Percentiles rank a stretch among this genome's conserved stretches.
These are phyloP conservation scores for Mikania micrantha DNA, from an alignment of 129 eudicot genomes.

Conservation along the genomic window DNA sequence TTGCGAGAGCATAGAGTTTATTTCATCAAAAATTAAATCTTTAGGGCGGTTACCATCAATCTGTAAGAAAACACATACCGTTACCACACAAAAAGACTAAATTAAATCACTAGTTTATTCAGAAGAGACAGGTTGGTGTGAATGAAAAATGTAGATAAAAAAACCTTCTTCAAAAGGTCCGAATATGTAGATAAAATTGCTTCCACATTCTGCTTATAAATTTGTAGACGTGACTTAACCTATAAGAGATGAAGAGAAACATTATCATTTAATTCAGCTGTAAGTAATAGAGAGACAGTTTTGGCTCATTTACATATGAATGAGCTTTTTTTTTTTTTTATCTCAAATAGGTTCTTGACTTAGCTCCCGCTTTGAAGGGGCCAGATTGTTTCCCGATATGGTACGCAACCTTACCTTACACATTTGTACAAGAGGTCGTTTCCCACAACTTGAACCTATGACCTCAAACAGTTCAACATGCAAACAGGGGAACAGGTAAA, in stretches of 20 bases:
- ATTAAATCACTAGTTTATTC: slow-evolving; percentile 10
- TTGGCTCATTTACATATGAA: not conserved
- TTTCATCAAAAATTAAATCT: slow-evolving; percentile 64
- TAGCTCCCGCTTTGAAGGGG: too few species aligned
- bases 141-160: not conserved
- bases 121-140: slow-evolving; percentile 6
- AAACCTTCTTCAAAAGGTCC: slow-evolving; percentile 62
- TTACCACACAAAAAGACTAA: not conserved
- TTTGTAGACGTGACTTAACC: slow-evolving; percentile 87
- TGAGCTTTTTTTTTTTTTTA: not conserved
- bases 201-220: slow-evolving; percentile 80
- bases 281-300: not conserved
- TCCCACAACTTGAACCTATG: too few species aligned
- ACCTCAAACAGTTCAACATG: too few species aligned
- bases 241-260: slow-evolving; percentile 24
- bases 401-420: too few species aligned
- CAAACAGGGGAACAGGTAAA: not conserved
- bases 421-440: too few species aligned
- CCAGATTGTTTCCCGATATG: too few species aligned
- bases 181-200: slow-evolving; percentile 55
- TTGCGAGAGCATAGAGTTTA: slow-evolving; percentile 44
- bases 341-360: not conserved
- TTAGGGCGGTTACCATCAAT: slow-evolving; percentile 84
- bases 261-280: not conserved
- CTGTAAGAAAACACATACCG: slow-evolving; percentile 30